Conservation (phyloP, 1,284 basidiomycete genomes). For the Grifola frondosa region DNA sequence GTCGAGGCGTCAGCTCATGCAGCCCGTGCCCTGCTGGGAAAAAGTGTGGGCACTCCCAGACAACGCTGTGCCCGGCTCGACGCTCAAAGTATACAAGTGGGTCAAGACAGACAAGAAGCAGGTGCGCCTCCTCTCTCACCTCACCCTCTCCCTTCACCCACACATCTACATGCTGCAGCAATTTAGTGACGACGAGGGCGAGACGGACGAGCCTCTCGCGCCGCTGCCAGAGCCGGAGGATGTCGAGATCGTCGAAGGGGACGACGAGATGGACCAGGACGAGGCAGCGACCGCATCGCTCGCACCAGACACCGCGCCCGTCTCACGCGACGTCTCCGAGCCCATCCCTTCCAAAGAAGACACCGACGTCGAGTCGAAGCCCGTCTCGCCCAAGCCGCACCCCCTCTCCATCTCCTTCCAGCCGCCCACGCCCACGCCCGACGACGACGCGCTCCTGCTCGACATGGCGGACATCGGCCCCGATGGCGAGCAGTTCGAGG, state of each 20-base stretch:
- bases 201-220: constrained; percentile 70
- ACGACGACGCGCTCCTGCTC: constrained; percentile 38
- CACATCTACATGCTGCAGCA: constrained; percentile 43
- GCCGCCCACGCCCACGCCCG: constrained; percentile 32
- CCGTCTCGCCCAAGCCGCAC: constrained; percentile 60
- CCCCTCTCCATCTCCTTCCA: constrained; percentile 45
- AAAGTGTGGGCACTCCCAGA: constrained; percentile 64
- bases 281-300: constrained; percentile 58
- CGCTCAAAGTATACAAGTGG: constrained; percentile 69
- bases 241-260: constrained; percentile 37
- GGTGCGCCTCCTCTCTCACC: constrained; percentile 38
- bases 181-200: constrained; percentile 80
- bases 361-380: constrained; percentile 55
- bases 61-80: constrained; percentile 50
- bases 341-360: constrained; percentile 32
- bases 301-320: constrained; percentile 34
- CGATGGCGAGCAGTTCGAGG: constrained; percentile 60
- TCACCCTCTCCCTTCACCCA: neutral
- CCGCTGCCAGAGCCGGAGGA: constrained; percentile 60
- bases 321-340: constrained; percentile 37
- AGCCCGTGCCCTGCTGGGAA: constrained; percentile 78
- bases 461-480: constrained; percentile 64
- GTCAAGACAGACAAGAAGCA: constrained; percentile 72
- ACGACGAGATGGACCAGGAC: constrained; percentile 65
- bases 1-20: constrained; percentile 76